Conservation (phyloP, 2,329 filamentous ascomycete genomes). For the Xylariales sp. region DNA sequence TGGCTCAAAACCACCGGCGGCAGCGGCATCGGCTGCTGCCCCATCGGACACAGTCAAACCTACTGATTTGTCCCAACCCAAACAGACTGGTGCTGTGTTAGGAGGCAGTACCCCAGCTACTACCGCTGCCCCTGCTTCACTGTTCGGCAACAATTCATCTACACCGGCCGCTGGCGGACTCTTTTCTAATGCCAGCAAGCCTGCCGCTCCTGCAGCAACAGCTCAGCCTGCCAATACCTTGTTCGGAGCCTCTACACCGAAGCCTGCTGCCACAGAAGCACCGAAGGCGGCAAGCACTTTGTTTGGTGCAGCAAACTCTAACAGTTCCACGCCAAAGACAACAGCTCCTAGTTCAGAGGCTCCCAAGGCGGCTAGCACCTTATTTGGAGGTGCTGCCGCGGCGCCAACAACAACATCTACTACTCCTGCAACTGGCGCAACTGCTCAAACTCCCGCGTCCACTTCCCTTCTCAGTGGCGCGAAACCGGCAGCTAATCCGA, state of each 20-base stretch:
- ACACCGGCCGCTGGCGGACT: too few relatives aligned
- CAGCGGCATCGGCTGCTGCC: slow-evolving; percentile 11
- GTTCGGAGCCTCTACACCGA: slow-evolving; percentile 17
- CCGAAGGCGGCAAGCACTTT: slow-evolving; percentile 21
- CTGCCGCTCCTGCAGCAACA: slow-evolving; percentile 13
- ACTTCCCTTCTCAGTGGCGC: slow-evolving; percentile 24
- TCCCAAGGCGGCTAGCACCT: slow-evolving; percentile 18
- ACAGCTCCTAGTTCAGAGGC: slow-evolving; percentile 21
- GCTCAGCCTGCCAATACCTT: slow-evolving; percentile 11
- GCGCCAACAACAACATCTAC: slow-evolving; percentile 3
- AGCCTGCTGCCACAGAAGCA: slow-evolving; percentile 20
- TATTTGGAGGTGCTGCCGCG: slow-evolving; percentile 26
- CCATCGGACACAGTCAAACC: slow-evolving; percentile 10
- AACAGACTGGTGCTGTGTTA: too few relatives aligned
- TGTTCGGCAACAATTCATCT: too few relatives aligned
- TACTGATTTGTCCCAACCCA: slow-evolving; percentile 9
- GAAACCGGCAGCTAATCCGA: slow-evolving; percentile 25
- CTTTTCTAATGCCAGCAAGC: neutral
- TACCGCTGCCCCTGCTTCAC: too few relatives aligned
- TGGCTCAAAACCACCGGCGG: slow-evolving; percentile 14
- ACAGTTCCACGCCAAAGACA: slow-evolving; percentile 18
- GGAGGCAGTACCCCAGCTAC: too few relatives aligned
- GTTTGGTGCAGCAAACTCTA: slow-evolving; percentile 20
- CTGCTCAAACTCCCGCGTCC: slow-evolving; percentile 24
- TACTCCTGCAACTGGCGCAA: slow-evolving; percentile 10